Evolutionary conservation across 768 basidiomycete genomes (phyloP).

Genomic region (Coprinopsis sp.): DNA sequence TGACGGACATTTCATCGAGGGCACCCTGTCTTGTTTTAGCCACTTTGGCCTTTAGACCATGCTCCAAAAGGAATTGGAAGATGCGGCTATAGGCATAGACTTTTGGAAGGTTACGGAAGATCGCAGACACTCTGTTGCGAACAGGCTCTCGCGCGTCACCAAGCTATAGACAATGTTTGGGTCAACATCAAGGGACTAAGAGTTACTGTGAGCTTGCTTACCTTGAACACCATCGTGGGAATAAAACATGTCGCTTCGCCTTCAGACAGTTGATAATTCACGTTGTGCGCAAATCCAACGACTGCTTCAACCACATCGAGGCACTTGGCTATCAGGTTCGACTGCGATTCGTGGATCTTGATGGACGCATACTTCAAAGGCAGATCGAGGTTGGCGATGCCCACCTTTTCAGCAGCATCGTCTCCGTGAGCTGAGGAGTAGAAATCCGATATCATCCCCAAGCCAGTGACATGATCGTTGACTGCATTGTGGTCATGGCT

Average conservation of each 20-base stretch:
- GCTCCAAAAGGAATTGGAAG: constrained; percentile 81
- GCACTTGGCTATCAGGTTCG: constrained; percentile 83
- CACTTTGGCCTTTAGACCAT: constrained; percentile 86
- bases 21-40: constrained; percentile 87
- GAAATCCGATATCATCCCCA: constrained; percentile 71
- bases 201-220: constrained; percentile 25
- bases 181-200: neutral
- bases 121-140: constrained; percentile 72
- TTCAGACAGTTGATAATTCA: constrained; percentile 78
- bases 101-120: constrained; percentile 80
- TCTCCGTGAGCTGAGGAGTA: constrained; percentile 57
- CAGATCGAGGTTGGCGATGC: constrained; percentile 86
- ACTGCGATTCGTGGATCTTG: constrained; percentile 85
- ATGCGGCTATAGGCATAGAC: constrained; percentile 92
- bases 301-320: constrained; percentile 82
- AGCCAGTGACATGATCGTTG: constrained; percentile 82
- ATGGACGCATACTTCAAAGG: constrained; percentile 92
- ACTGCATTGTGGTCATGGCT: constrained; percentile 95
- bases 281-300: constrained; percentile 65
- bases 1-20: constrained; percentile 72
- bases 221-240: constrained; percentile 87
- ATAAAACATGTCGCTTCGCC: constrained; percentile 84
- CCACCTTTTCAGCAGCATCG: constrained; percentile 55
- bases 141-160: constrained; percentile 88
- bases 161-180: constrained; percentile 47